phyloP scores from a whole-genome alignment of 2,329 filamentous ascomycete genomes.

The Xylariaceae sp. region DNA sequence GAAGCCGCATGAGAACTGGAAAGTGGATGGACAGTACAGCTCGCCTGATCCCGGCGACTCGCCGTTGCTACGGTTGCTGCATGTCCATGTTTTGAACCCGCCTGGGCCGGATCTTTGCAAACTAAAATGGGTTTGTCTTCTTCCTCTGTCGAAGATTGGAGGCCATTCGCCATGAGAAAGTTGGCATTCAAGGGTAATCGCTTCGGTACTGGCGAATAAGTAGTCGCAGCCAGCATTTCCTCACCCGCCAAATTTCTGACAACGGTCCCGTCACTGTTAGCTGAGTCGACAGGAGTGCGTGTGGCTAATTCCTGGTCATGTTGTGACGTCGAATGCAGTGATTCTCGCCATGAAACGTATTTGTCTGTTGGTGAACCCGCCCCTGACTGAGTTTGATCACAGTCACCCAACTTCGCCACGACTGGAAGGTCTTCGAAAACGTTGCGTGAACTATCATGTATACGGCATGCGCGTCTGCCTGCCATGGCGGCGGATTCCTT shows the following conservation, averaged over 20 bases:
- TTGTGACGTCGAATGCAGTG: not conserved
- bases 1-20: not conserved
- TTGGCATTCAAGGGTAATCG: slow-evolving; percentile 23
- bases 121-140: not conserved
- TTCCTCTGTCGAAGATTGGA: no score
- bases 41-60: not conserved
- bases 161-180: no score
- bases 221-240: not conserved
- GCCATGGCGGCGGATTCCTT: not conserved
- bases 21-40: not conserved
- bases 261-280: not conserved
- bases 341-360: no score
- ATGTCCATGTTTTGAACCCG: not conserved
- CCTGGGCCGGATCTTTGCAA: not conserved
- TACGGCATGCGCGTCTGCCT: slow-evolving; percentile 1
- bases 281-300: not conserved
- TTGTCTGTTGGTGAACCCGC: not conserved
- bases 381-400: not conserved
- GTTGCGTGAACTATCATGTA: no score
- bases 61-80: not conserved
- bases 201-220: slow-evolving; percentile 10
- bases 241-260: not conserved
- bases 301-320: not conserved
- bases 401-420: not conserved
- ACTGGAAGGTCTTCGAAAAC: not conserved